Evolutionary conservation across 2,329 filamentous ascomycete genomes (phyloP).

Genomic region (Aphanoascus verrucosus): DNA sequence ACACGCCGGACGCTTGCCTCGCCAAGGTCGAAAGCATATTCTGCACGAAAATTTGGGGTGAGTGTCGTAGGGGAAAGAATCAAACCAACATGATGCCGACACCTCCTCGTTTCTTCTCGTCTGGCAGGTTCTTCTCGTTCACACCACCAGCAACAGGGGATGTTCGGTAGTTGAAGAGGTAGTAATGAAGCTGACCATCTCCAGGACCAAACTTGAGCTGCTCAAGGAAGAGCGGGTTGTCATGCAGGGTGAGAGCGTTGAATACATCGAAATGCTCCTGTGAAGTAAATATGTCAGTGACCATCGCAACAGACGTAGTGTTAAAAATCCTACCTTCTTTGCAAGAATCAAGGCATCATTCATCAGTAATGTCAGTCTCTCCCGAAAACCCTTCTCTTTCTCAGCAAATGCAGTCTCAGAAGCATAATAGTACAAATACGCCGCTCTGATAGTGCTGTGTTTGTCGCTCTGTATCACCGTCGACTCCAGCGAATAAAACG

Average conservation of each 20-base stretch:
- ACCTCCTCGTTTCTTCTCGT: conserved; percentile 68
- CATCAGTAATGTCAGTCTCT: conserved; percentile 68
- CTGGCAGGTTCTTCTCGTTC: conserved; percentile 64
- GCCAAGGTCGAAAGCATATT: not conserved
- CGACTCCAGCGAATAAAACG: conserved; percentile 90
- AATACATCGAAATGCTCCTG: conserved; percentile 82
- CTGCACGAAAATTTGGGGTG: not conserved
- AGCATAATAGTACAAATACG: conserved; percentile 96
- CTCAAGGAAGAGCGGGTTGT: conserved; percentile 87
- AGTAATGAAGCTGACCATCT: conserved; percentile 92
- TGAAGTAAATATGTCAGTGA: conserved; percentile 20
- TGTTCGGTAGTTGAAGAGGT: conserved; percentile 92
- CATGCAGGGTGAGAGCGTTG: conserved; percentile 85
- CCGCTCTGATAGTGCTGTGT: conserved; percentile 70
- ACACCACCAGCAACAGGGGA: conserved; percentile 78
- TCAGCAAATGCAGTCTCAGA: conserved; percentile 61
- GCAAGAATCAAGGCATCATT: conserved; percentile 79
- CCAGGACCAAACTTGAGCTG: conserved; percentile 91
- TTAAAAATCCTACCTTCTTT: conserved; percentile 49
- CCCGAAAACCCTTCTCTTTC: conserved; percentile 53
- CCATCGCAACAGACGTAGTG: conserved; percentile 1
- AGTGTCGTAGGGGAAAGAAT: not conserved
- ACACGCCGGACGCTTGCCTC: not conserved
- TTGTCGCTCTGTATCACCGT: conserved; percentile 75
- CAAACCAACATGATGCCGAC: conserved; percentile 79